Evolutionary conservation across 2,329 filamentous ascomycete genomes (phyloP), one percentile per base, ranked within the genome.

Genomic region (Rachicladosporium sp.): DNA sequence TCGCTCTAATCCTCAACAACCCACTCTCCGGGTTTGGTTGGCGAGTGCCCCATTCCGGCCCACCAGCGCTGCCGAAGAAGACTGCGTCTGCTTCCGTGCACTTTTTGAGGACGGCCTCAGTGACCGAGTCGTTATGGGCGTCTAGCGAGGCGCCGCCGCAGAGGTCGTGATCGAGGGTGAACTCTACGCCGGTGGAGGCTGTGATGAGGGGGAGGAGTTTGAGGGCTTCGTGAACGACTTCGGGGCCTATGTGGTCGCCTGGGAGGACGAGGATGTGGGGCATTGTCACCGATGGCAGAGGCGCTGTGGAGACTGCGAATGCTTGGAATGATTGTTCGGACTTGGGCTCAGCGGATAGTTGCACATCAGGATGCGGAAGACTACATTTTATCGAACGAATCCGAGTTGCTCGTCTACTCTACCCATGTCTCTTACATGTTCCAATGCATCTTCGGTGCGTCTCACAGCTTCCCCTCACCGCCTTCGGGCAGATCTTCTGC

Each of bases 201-300:
- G 56, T 51, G 27, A 70, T 50, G 3, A 66, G 56, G 23, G 67
- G 60, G 4, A 72, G 60, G 8, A 70, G 62, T 45, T 65, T 66
- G 35, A 68, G 55, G 7, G 67, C 67, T 50, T 70, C 66, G 4
- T 53, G 46, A 37, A 69, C 61, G 29, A 70, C 59, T 50, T 71
- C 85, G 4, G 68, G 67, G 1, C 68, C 67, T 36, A 69, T 62
- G 44, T 66, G 63, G 46, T 70, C 66, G 30, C 66, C 66, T 0
- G 64, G 60, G 1, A 70, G 58, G 34, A 70, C 52, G n/a, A 70
- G 57, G 37, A 69, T 60, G 29, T 56, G 23, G 23, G 23, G 23
- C 23, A 27, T 23, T 4, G 21, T n/a, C n/a, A n/a, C n/a, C n/a
- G n/a, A n/a, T n/a, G n/a, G n/a, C n/a, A n/a, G n/a, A n/a, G n/a